These are phyloP conservation scores for Ramichloridium luteum DNA, from an alignment of 2,329 filamentous ascomycete species.

Conservation along the genomic window DNA sequence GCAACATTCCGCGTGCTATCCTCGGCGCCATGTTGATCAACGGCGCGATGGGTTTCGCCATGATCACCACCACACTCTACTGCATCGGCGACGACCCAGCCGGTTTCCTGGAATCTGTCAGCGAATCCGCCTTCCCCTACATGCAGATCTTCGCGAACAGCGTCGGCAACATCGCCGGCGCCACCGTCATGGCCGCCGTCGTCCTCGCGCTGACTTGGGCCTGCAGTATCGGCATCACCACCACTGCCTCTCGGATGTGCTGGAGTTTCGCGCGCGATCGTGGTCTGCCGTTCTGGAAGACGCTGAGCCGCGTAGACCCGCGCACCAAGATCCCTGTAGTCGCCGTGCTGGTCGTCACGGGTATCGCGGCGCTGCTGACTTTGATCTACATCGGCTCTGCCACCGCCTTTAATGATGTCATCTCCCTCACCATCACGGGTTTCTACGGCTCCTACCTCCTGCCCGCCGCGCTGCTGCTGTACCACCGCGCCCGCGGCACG, in stretches of 20 bases:
- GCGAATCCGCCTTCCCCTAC: constrained; percentile 37
- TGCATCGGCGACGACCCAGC: constrained; percentile 26
- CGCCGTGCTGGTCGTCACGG: constrained; percentile 36
- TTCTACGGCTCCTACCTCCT: constrained; percentile 35
- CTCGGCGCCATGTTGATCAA: constrained; percentile 37
- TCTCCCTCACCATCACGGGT: constrained; percentile 32
- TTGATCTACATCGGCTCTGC: constrained; percentile 33
- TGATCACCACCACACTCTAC: constrained; percentile 34
- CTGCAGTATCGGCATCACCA: constrained; percentile 26
- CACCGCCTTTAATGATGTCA: constrained; percentile 34
- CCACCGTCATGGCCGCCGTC: constrained; percentile 36
- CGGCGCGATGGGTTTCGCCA: constrained; percentile 35
- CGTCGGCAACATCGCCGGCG: constrained; percentile 30
- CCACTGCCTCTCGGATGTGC: constrained; percentile 30
- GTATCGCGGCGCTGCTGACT: constrained; percentile 36
- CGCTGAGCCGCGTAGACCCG: constrained; percentile 24
- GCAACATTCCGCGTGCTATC: constrained; percentile 38
- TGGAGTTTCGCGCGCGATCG: constrained; percentile 33
- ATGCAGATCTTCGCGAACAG: constrained; percentile 40
- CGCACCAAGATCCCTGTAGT: constrained; percentile 20
- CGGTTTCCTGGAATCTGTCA: constrained; percentile 25
- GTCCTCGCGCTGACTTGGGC: constrained; percentile 26
- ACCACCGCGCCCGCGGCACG: constrained; percentile 29
- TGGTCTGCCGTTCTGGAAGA: constrained; percentile 28
- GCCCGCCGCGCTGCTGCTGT: constrained; percentile 29